Conservation (phyloP, 2,329 filamentous ascomycete species). For the Fusarium circinatum region DNA sequence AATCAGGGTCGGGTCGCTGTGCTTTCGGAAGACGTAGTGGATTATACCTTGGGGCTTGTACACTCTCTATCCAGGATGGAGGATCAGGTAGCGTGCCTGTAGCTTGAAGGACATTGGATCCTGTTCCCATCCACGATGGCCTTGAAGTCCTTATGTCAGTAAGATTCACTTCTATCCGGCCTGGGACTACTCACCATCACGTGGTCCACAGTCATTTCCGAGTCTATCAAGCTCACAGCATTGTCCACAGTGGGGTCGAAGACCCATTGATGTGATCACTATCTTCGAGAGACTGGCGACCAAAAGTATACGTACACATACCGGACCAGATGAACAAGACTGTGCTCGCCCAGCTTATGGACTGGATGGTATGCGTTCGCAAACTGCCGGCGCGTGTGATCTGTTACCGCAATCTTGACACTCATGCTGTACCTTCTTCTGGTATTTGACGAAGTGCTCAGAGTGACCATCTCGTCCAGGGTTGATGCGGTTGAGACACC, state of each 20-base stretch:
- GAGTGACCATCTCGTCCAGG: neutral
- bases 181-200: neutral
- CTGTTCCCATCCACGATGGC: neutral
- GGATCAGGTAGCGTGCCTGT: neutral
- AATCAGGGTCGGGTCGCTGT: neutral
- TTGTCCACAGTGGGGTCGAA: neutral
- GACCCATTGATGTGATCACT: neutral
- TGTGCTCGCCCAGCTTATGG: neutral
- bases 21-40: neutral
- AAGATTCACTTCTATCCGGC: neutral
- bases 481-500: neutral
- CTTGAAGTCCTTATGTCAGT: neutral
- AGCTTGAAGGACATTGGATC: neutral
- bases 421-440: neutral
- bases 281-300: too few species aligned
- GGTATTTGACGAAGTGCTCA: neutral
- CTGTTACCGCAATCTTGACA: neutral
- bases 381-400: neutral
- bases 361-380: neutral
- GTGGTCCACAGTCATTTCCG: neutral
- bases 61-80: neutral
- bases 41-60: neutral
- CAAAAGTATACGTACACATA: too few species aligned
- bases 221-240: neutral
- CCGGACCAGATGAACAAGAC: neutral